Percentiles rank a stretch among this genome's conserved stretches.
Evolutionary conservation across 2,329 filamentous ascomycete genomes (phyloP).

Genomic region (Bipolaris cookei): DNA sequence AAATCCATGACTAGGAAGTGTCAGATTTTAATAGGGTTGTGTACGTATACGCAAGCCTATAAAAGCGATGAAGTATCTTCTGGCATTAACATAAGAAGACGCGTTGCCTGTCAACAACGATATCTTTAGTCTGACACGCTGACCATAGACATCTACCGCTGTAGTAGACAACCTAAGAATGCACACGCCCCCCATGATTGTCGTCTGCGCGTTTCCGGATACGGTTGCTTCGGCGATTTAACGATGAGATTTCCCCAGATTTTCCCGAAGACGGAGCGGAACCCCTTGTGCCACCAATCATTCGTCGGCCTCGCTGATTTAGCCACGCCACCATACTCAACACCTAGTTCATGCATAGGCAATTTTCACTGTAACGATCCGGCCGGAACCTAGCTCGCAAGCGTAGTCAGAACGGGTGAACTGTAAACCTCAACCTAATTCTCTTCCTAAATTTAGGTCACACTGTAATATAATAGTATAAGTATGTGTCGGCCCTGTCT

Average conservation of each 20-base stretch:
- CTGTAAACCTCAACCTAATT: background rate
- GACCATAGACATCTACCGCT: background rate
- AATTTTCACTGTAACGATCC: background rate
- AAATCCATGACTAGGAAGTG: background rate
- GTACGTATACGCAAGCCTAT: background rate
- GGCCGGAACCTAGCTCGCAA: background rate
- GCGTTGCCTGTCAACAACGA: background rate
- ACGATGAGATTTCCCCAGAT: slow-evolving; percentile 8
- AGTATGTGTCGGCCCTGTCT: background rate
- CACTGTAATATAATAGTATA: background rate
- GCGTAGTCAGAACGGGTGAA: slow-evolving; percentile 9
- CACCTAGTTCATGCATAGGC: slow-evolving; percentile 8
- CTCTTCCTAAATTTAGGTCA: too few relatives aligned
- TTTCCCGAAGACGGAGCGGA: slow-evolving; percentile 10
- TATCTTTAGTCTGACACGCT: background rate
- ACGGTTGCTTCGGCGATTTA: background rate
- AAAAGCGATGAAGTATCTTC: background rate
- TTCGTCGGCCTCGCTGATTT: background rate
- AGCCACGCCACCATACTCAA: slow-evolving; percentile 3
- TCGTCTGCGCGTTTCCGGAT: background rate
- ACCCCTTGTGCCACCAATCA: slow-evolving; percentile 17
- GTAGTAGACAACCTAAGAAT: background rate
- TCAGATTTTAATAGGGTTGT: too few relatives aligned
- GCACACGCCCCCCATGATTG: background rate
- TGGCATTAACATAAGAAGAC: background rate